Evolutionary conservation across 768 basidiomycete species (phyloP).

Genomic region (Xanthoconium purpureum): DNA sequence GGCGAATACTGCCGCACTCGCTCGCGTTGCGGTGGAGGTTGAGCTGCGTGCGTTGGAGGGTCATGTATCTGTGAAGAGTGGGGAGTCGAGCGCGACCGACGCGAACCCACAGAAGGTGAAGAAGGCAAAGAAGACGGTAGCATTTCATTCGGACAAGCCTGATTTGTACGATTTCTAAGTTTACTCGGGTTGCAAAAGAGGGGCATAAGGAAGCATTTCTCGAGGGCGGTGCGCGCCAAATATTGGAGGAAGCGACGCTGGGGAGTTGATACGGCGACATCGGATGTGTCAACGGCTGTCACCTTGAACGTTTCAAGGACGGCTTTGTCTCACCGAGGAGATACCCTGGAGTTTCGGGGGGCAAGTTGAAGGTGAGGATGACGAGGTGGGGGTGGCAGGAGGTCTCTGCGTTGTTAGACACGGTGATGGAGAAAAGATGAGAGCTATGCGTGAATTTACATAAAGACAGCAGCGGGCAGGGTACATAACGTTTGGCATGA

Average conservation of each 20-base stretch:
- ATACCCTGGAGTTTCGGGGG: neutral
- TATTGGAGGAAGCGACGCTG: too few relatives aligned
- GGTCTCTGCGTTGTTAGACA: neutral
- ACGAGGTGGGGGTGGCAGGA: neutral
- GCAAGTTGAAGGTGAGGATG: neutral
- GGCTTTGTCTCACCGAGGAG: constrained; percentile 12
- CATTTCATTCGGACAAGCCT: constrained; percentile 61
- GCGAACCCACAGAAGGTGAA: constrained; percentile 31
- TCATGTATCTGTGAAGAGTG: constrained; percentile 7
- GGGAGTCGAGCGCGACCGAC: constrained; percentile 1
- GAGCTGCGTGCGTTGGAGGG: constrained; percentile 18
- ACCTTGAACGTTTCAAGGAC: constrained; percentile 17
- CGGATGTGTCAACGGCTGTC: constrained; percentile 14
- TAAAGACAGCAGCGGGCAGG: constrained; percentile 14
- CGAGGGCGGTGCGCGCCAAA: too few relatives aligned
- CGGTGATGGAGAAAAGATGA: neutral
- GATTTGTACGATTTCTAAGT: constrained; percentile 71
- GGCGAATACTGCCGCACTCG: constrained; percentile 22
- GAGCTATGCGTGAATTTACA: constrained; percentile 23
- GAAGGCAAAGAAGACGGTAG: constrained; percentile 64
- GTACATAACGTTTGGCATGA: constrained; percentile 21
- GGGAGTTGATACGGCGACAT: neutral
- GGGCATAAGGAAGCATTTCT: neutral
- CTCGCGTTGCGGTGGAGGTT: constrained; percentile 44
- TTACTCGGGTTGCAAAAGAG: neutral